Evolutionary conservation across 192 early-diverging fungal species (phyloP), one percentile per base, ranked within the genome.

Genomic region (Coemansia sp.): DNA sequence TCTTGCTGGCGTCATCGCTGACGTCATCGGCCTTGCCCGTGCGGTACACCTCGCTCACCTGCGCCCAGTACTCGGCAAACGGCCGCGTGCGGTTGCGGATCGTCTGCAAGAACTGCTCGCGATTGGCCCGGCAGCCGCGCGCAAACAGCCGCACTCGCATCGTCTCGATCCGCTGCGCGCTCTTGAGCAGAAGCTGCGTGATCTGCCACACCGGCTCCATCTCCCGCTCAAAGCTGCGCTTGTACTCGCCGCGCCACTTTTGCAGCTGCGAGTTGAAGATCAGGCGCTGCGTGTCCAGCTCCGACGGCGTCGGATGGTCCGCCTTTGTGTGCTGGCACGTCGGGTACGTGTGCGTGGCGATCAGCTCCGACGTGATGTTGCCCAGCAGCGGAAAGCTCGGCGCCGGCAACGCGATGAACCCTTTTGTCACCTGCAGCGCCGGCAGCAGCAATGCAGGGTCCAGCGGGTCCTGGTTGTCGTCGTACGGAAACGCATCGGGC

Each of bases 251-350:
- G 14, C 81, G 76, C 74, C 82, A 85, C 53, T 72, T 76, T 40
- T 69, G 63, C 23, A 89, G 68, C 34, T 88, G 81, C 48, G 88
- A 87, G 61, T 90, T 89, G 37, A 88, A 87, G 8, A 90, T 84
- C 22, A 85, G 74, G 17, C 85, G 81, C 57, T 89, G 87, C 36
- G 83, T 71, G 44, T 92, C 90, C 31, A 92, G 78, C 65, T 92
- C 90, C 0, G 83, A 73, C 11, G 90, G 90, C 60, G 78, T 79
- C 61, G 85, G 84, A 48, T 83, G 84, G 36, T 86, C 84, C 5
- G 86, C 80, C 60, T 84, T 86, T 3, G 79, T 86, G 71, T 92
- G 90, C 63, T 87, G 71, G 69, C 90, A 92, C 20, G 84, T 86
- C 19, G 88, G 86, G 57, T 87, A 81, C 65, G 85, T 83, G 66